phyloP scores from a whole-genome alignment of 805 yeast genomes.

The Candida easanensis region DNA sequence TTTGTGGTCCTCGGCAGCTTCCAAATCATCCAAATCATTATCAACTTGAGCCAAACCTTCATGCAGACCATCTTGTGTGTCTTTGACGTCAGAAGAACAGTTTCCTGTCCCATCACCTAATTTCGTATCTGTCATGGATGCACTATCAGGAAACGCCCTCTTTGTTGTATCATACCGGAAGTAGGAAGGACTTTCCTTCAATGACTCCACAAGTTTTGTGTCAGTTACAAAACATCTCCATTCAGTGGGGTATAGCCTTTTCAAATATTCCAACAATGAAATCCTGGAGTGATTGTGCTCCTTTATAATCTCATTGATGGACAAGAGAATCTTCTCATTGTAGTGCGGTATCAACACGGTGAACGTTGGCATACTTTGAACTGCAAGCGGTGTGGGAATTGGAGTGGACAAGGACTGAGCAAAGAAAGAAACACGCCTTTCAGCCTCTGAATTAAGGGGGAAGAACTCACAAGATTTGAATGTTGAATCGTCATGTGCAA shows the following conservation, averaged over 20 bases:
- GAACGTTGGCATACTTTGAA: slow-evolving; percentile 74
- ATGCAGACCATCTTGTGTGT: too few relatives aligned
- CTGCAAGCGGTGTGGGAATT: slow-evolving; percentile 66
- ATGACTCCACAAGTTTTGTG: slow-evolving; percentile 54
- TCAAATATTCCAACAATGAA: slow-evolving; percentile 82
- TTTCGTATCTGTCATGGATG: too few relatives aligned
- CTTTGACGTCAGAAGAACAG: too few relatives aligned
- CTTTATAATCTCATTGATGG: slow-evolving; percentile 73
- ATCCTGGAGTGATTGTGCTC: slow-evolving; percentile 61
- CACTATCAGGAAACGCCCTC: neutral
- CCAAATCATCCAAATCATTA: too few relatives aligned
- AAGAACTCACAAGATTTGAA: slow-evolving; percentile 58
- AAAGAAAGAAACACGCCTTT: slow-evolving; percentile 78
- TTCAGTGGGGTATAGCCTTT: slow-evolving; percentile 66
- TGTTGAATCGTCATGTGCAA: slow-evolving; percentile 78
- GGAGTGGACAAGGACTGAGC: slow-evolving; percentile 89
- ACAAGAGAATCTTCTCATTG: slow-evolving; percentile 73
- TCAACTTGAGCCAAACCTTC: too few relatives aligned
- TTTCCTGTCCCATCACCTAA: too few relatives aligned
- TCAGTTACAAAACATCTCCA: slow-evolving; percentile 83
- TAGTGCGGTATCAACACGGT: slow-evolving; percentile 88
- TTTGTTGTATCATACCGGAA: slow-evolving; percentile 24
- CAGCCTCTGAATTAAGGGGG: slow-evolving; percentile 69
- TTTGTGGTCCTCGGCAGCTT: too few relatives aligned
- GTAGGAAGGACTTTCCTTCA: neutral